Evolutionary conservation across 2,329 filamentous ascomycete species (phyloP).

Genomic region (Sarocladium strictum): DNA sequence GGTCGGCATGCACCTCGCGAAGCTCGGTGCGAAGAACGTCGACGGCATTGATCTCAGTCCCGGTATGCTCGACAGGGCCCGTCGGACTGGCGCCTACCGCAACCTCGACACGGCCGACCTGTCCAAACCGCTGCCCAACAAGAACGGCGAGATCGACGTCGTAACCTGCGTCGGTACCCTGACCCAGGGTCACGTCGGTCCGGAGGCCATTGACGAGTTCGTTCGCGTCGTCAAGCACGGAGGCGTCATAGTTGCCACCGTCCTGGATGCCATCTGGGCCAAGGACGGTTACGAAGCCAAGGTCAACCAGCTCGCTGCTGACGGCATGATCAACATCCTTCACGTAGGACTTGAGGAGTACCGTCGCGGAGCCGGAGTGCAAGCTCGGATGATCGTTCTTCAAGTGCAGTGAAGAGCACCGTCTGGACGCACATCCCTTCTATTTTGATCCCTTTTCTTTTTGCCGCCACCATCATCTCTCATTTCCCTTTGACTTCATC

Average conservation of each 20-base stretch:
- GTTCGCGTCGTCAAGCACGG: constrained; percentile 39
- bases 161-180: constrained; percentile 50
- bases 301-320: constrained; percentile 28
- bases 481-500: too few relatives aligned
- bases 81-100: constrained; percentile 40
- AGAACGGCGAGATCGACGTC: constrained; percentile 39
- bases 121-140: constrained; percentile 32
- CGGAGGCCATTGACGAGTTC: constrained; percentile 42
- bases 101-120: constrained; percentile 39
- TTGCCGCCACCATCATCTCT: not conserved
- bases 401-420: constrained; percentile 14
- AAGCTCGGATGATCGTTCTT: constrained; percentile 25
- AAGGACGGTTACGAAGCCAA: constrained; percentile 40
- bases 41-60: constrained; percentile 47
- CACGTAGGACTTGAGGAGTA: constrained; percentile 26
- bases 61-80: constrained; percentile 47
- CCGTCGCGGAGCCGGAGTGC: constrained; percentile 22
- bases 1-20: constrained; percentile 40
- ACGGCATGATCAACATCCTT: constrained; percentile 22
- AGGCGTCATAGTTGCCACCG: constrained; percentile 44
- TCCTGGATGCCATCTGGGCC: constrained; percentile 44
- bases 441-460: not conserved
- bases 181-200: constrained; percentile 49
- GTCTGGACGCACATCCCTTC: too few relatives aligned
- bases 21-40: constrained; percentile 36